Conservation (phyloP, 2,329 filamentous ascomycete species). For the Neospermospora avenae region DNA sequence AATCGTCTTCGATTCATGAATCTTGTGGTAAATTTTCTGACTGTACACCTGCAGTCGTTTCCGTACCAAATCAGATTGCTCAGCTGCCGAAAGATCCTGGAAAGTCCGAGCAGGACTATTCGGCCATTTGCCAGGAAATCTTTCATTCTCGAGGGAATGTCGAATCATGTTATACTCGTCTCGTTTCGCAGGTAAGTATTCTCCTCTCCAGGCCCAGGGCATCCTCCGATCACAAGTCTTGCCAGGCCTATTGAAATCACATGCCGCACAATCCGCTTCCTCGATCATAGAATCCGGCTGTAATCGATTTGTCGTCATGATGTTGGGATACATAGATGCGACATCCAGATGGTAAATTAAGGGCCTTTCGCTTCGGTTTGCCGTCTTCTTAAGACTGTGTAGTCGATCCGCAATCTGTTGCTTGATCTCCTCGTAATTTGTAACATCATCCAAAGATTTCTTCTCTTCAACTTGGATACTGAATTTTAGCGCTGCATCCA, state of each 20-base stretch:
- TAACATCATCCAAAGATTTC: conserved; percentile 74
- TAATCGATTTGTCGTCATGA: conserved; percentile 98
- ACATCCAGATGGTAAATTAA: conserved; percentile 98
- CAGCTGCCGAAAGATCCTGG: conserved; percentile 74
- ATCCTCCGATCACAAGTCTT: conserved; percentile 94
- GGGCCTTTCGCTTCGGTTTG: conserved; percentile 79
- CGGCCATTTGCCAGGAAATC: conserved; percentile 76
- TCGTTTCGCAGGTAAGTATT: conserved; percentile 91
- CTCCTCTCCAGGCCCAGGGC: conserved; percentile 97
- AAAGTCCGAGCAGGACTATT: conserved; percentile 71
- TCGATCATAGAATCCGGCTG: conserved; percentile 99
- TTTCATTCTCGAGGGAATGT: conserved; percentile 85
- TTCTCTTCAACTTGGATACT: conserved; percentile 82
- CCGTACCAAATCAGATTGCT: conserved; percentile 75
- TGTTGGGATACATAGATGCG: conserved; percentile 99
- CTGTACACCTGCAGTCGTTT: conserved; percentile 91
- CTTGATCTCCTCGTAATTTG: conserved; percentile 82
- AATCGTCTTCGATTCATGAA: conserved; percentile 90
- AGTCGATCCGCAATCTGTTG: conserved; percentile 73
- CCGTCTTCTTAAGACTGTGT: conserved; percentile 71
- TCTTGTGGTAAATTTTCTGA: conserved; percentile 99
- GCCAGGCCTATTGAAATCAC: conserved; percentile 95
- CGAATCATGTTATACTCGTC: conserved; percentile 99
- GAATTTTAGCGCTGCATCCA: conserved; percentile 87
- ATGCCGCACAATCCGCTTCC: conserved; percentile 93